Base-by-base conservation (phyloP, 768 basidiomycete genomes). In the Podaxis pistillaris region DNA sequence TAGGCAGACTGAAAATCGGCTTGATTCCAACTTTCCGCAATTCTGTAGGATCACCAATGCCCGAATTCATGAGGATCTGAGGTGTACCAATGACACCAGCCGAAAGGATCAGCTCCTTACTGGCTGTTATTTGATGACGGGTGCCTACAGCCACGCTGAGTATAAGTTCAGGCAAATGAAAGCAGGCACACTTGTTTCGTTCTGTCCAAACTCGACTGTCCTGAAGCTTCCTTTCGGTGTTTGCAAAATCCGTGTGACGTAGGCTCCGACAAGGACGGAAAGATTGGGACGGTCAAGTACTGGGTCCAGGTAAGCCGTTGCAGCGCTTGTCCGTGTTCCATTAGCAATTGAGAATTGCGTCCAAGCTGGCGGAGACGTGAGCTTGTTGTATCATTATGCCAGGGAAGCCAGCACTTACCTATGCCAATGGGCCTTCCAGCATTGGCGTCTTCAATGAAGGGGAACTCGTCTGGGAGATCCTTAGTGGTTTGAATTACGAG, bases 361-460 rank as follows among this genome's bases (percentile, higher is more conserved):
- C 63, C 63, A 63, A 4, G 55, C 62, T 63, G 11, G 15, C 15
- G 19, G 26, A 38, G 2, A 28, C n/a, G 4, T 50, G 44, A 50
- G n/a, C 22, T 6, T 4, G 3, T 19, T 15, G 11, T 12, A 9
- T 28, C 3, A 19, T 4, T 33, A 13, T 38, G 26, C 24, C n/a
- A 5, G 13, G 15, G n/a, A 8, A 50, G n/a, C 12, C 19, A 46
- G 40, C 2, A 22, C 57, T 44, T 47, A 64, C 66, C 54, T 33
- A 66, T 15, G 37, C 66, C 66, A 33, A 64, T 62, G 36, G 60
- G 63, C 50, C 58, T 54, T 6, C 66, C 66, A 3, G 60, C 63
- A 24, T 64, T 64, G 7, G 52, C 17, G 36, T 66, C 66, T 30
- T 59, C 44, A 49, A 61, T 55, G n/a, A 60, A 58, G 4, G 56